Evolutionary conservation across 208 protist species (phyloP).

Genomic region (Leishmania tropica): DNA sequence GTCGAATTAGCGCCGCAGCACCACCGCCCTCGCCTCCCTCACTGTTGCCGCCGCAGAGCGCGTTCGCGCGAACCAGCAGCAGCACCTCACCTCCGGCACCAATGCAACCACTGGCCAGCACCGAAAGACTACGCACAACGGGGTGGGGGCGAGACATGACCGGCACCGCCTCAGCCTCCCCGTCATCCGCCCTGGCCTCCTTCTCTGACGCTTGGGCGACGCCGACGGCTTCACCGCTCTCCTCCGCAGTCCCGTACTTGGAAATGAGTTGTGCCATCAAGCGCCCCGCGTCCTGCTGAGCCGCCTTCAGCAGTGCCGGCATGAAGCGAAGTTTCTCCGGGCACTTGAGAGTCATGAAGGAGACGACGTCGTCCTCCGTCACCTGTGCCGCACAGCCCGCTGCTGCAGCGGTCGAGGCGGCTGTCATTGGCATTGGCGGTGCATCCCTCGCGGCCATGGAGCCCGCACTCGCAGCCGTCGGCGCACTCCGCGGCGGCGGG

Average conservation of each 20-base stretch:
- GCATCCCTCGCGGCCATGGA: neutral
- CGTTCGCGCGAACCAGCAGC: constrained; percentile 25
- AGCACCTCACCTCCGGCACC: constrained; percentile 32
- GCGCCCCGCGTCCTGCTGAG: constrained; percentile 36
- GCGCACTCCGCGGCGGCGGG: neutral
- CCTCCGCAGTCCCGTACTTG: constrained; percentile 55
- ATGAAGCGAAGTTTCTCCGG: constrained; percentile 68
- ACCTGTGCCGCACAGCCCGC: constrained; percentile 2
- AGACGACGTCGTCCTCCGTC: constrained; percentile 27
- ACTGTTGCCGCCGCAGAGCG: neutral
- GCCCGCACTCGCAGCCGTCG: neutral
- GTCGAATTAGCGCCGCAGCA: constrained; percentile 19
- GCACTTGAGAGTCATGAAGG: constrained; percentile 54
- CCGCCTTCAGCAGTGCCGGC: constrained; percentile 47
- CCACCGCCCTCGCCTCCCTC: neutral
- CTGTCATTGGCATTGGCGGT: neutral
- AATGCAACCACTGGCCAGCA: constrained; percentile 29
- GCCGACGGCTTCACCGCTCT: neutral
- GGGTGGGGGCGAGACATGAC: neutral
- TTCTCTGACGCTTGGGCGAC: neutral
- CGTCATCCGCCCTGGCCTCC: neutral
- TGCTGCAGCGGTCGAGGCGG: neutral
- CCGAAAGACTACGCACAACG: neutral
- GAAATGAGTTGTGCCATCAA: constrained; percentile 49
- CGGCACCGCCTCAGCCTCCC: neutral